These are phyloP conservation scores for Chenopodium berlandieri DNA, from an alignment of 148 eudicot genomes.

Conservation along the genomic window DNA sequence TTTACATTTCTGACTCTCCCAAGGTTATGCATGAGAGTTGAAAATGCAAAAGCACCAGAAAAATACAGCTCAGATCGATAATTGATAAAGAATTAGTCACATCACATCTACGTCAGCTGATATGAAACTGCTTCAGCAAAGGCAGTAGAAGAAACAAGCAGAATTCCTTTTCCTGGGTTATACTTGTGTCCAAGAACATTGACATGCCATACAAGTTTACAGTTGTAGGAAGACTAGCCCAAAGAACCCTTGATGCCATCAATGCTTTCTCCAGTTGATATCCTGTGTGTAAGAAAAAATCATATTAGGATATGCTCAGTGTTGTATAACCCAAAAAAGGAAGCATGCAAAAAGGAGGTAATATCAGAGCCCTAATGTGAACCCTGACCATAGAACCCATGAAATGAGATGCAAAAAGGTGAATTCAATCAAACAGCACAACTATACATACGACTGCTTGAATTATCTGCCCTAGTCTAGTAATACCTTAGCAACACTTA, in stretches of 20 bases:
- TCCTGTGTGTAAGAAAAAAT: conserved; percentile 33
- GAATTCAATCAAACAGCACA: neutral
- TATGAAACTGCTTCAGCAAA: neutral
- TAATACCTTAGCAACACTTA: neutral
- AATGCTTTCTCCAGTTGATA: conserved; percentile 68
- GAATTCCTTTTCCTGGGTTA: neutral
- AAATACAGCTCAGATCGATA: neutral
- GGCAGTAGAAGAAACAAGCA: neutral
- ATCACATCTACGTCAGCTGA: neutral
- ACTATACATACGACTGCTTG: neutral
- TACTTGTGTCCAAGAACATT: neutral
- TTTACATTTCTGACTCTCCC: neutral
- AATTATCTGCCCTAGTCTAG: neutral
- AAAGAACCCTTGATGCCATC: conserved; percentile 55
- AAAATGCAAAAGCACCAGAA: neutral
- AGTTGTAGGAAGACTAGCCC: conserved; percentile 19
- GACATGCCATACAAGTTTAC: neutral
- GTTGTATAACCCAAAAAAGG: neutral
- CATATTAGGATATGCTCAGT: neutral
- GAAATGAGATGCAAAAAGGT: neutral
- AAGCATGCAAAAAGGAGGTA: neutral
- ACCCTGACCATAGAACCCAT: neutral
- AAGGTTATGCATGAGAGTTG: neutral
- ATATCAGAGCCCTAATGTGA: neutral
- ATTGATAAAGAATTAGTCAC: neutral